phyloP scores from a whole-genome alignment of 371 early-diverging fungal species.

The Mucor racemosus region DNA sequence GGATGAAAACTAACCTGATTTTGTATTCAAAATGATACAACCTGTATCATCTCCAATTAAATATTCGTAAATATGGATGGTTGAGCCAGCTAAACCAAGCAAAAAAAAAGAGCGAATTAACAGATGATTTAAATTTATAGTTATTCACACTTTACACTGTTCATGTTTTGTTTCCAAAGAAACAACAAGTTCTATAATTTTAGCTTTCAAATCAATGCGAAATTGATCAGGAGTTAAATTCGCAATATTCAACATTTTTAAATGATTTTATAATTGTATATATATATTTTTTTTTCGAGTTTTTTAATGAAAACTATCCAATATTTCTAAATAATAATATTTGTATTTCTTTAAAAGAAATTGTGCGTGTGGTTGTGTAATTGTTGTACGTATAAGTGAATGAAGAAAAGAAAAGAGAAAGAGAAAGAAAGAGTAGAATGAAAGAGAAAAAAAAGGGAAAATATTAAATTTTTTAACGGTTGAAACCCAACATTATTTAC shows the following conservation, averaged over 20 bases:
- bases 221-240: constrained; percentile 26
- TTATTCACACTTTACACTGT: not conserved
- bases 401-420: not conserved
- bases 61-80: constrained; percentile 29
- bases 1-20: constrained; percentile 16
- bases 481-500: constrained; percentile 15
- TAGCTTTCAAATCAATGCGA: constrained; percentile 29
- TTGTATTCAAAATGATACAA: constrained; percentile 28
- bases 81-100: constrained; percentile 5
- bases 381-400: constrained; percentile 2
- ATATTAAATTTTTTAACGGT: constrained; percentile 15
- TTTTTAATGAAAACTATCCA: constrained; percentile 16
- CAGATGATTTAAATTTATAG: not conserved
- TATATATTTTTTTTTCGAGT: constrained; percentile 3
- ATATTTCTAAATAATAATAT: constrained; percentile 1
- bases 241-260: constrained; percentile 11
- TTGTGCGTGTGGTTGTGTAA: not conserved
- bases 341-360: constrained; percentile 1
- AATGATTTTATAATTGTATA: not conserved
- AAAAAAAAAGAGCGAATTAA: not conserved
- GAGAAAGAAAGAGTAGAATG: constrained; percentile 10
- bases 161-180: constrained; percentile 22
- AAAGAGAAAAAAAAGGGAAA: not conserved
- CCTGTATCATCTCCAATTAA: constrained; percentile 37
- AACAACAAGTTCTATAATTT: constrained; percentile 24